Evolutionary conservation across 2,329 filamentous ascomycete species (phyloP).

Genomic region (Trichoderma sp.): DNA sequence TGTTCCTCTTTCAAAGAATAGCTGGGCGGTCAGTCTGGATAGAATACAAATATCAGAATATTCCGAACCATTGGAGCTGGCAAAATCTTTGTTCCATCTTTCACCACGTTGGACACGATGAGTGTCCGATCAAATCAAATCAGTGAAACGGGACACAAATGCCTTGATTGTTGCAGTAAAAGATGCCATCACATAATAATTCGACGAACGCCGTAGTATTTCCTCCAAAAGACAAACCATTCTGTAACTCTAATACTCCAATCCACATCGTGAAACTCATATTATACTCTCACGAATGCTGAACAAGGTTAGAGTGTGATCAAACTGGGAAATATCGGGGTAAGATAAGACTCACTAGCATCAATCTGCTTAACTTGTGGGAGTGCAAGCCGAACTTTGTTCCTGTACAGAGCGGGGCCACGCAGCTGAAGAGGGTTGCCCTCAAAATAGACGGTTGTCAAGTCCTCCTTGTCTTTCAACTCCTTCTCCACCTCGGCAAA

Average conservation of each 20-base stretch:
- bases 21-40: slow-evolving; percentile 1
- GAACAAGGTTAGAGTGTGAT: background rate
- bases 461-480: slow-evolving; percentile 72
- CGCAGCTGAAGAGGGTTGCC: slow-evolving; percentile 84
- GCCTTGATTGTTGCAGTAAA: slow-evolving; percentile 5
- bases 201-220: background rate
- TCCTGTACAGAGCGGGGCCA: slow-evolving; percentile 83
- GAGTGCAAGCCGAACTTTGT: slow-evolving; percentile 86
- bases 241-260: background rate
- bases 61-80: background rate
- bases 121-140: background rate
- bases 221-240: background rate
- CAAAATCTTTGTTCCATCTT: background rate
- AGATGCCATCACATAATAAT: background rate
- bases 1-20: background rate
- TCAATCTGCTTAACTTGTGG: slow-evolving; percentile 93
- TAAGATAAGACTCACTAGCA: slow-evolving; percentile 73
- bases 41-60: background rate
- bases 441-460: slow-evolving; percentile 95
- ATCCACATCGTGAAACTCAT: background rate
- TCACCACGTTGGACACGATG: background rate
- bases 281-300: slow-evolving; percentile 25
- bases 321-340: background rate
- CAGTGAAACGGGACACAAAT: background rate
- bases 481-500: slow-evolving; percentile 81